Base-by-base conservation (phyloP, 202 grass and related monocot species). In the Schoenoplectus triqueter region DNA sequence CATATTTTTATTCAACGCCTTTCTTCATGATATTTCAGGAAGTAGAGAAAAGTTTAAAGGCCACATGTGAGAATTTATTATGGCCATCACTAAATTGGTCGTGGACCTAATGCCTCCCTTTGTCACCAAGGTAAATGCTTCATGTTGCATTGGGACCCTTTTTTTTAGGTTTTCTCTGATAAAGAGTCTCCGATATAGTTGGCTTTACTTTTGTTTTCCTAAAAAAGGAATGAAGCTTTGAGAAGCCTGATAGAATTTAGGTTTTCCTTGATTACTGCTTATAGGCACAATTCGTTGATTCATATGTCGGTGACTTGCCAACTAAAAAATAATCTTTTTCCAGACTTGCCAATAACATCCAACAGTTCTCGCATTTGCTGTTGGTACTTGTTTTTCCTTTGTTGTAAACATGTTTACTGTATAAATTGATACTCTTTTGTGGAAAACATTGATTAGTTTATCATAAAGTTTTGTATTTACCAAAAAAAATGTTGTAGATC, bases 31-130 rank as follows among this genome's bases (percentile, higher is more conserved):
- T 87, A 82, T 87, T 86, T 72, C 90, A 99, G 96, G 96, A 96
- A 86, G 84, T 99, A 64, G 93, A 99, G 86, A 99, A 99, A 89
- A 90, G 88, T 69, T 90, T 99, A 41, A 96, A 99, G 88, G 52
- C 88, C 82, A 99, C 93, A 0, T 99, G 96, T 83, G 96, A 99
- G 96, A 99, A 84, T 96, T 99, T 88, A 96, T 99, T 82, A 99
- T 99, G 96, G 87, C 96, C 62, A 88, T 94, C 62, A 99, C 96
- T 21, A 99, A 99, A 84, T 87, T 96, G 91, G 91, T 96, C 71
- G 96, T 96, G 74, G 96, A 99, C 73, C 90, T 91, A 51, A 96
- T 99, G 96, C 91, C 96, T 80, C 96, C 92, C 55, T 96, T 99
- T 88, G 93, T 99, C 88, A 93, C 93, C 48, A 99, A 99, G 93